Evolutionary conservation across 768 basidiomycete species (phyloP).

Genomic region (Amanita jacksonii): DNA sequence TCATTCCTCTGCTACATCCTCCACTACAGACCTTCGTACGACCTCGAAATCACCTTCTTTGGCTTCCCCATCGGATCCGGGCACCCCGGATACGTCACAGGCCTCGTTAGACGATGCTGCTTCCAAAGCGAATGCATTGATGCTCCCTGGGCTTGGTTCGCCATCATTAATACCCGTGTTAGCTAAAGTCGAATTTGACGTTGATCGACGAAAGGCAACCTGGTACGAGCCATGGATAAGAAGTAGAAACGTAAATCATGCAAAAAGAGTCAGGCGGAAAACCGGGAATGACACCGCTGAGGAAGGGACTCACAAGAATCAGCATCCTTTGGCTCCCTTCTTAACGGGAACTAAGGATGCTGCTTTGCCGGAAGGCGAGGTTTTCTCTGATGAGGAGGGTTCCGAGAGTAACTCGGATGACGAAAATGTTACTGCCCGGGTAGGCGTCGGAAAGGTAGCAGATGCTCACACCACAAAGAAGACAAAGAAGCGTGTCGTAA

Average conservation of each 20-base stretch:
- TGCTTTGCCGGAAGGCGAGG: constrained; percentile 19
- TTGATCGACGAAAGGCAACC: constrained; percentile 66
- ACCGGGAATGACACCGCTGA: constrained; percentile 17
- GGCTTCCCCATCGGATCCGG: constrained; percentile 34
- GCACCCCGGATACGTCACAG: constrained; percentile 40
- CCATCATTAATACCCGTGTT: constrained; percentile 70
- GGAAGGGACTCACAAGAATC: constrained; percentile 18
- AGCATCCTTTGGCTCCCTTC: constrained; percentile 38
- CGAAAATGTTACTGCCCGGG: constrained; percentile 15
- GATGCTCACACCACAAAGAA: constrained; percentile 51
- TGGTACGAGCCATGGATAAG: constrained; percentile 87
- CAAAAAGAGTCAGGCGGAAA: constrained; percentile 47
- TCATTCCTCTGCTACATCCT: constrained; percentile 47
- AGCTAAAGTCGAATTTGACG: constrained; percentile 93
- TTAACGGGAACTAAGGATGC: constrained; percentile 42
- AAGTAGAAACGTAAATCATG: constrained; percentile 50
- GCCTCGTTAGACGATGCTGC: constrained; percentile 24
- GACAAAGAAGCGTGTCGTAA: too few species aligned
- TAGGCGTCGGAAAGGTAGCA: constrained; percentile 28
- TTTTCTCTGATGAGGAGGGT: constrained; percentile 24
- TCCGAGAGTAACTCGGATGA: constrained; percentile 19
- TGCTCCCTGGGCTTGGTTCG: constrained; percentile 58
- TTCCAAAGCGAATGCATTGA: constrained; percentile 37
- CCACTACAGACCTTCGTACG: constrained; percentile 37
- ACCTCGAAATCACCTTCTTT: constrained; percentile 40